Evolutionary conservation across 2,329 filamentous ascomycete genomes (phyloP), one percentile per base, ranked within the genome.

Genomic region (Didymella glomerata): DNA sequence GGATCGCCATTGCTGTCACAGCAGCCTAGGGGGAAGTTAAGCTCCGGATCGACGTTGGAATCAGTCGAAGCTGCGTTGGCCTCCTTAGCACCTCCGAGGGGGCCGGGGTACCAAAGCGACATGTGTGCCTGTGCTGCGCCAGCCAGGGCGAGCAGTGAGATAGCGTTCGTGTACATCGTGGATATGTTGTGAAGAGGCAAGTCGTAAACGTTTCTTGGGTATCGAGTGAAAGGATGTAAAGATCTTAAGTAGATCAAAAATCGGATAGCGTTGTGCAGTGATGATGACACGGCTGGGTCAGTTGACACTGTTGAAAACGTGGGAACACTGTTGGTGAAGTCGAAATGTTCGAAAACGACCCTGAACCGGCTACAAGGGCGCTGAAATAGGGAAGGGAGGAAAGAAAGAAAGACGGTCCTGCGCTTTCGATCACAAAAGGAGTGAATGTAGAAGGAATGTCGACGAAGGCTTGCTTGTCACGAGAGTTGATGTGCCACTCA

Each of bases 1-100:
- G 64, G 62, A 25, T 78, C 78, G 51, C 80, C 75, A 14, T 67
- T 58, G 25, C 64, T 57, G 25, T 79, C 80, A 57, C 80, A 82
- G 71, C 80, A 82, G 51, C 81, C 77, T 60, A 79, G 81, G 1
- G 80, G 80, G 55, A 76, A 81, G 62, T 79, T 74, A 42, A 82
- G 77, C 49, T 75, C 51, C 2, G 61, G 45, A 24, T 71, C 68
- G 22, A 68, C 47, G 5, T 20, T 13, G 10, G 55, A 48, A 14
- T 41, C 41, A n/a, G 61, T 67, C 1, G 66, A 68, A 48, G 65
- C 62, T 20, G 63, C 63, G 68, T 79, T 72, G 20, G 80, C 79
- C 57, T 82, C 81, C 65, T 82, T 80, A 40, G 75, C 70, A 20
- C 76, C 78, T 49, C 77, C 79, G 54, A 83, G 77, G 1, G 80